Conservation (phyloP, 495 filamentous ascomycete genomes). For the Gamarada debralockiae region DNA sequence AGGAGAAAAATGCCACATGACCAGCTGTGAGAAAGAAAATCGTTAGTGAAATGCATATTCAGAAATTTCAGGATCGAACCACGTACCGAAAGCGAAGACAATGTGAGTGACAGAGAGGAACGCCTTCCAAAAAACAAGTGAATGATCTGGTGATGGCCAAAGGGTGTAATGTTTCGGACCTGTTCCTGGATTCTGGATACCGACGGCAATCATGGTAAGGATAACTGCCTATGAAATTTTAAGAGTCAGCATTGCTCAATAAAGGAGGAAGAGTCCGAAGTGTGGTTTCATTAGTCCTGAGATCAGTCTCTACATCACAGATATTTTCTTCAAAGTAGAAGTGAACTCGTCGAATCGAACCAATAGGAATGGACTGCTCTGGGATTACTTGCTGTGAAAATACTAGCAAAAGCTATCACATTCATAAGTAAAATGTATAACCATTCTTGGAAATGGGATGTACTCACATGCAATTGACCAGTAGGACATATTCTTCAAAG, state of each 20-base stretch:
- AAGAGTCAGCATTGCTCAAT: constrained; percentile 10
- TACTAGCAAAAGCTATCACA: too few species aligned
- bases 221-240: constrained; percentile 63
- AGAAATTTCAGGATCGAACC: constrained; percentile 11
- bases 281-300: too few species aligned
- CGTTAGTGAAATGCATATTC: background rate
- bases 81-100: constrained; percentile 57
- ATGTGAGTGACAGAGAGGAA: constrained; percentile 71
- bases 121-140: constrained; percentile 31
- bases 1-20: constrained; percentile 52
- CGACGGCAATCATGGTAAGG: constrained; percentile 60
- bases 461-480: constrained; percentile 56
- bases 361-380: too few species aligned
- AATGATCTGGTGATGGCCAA: background rate
- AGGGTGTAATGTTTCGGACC: background rate
- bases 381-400: too few species aligned
- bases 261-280: too few species aligned
- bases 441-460: too few species aligned
- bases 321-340: too few species aligned
- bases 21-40: constrained; percentile 20
- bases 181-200: constrained; percentile 3
- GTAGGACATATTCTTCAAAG: constrained; percentile 49
- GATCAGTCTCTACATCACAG: too few species aligned
- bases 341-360: too few species aligned
- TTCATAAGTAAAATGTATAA: too few species aligned